A percentile compares a stretch with the other conserved stretches of the same genome.
phyloP scores from a whole-genome alignment of 495 filamentous ascomycete species.

The Immersiella caudata region DNA sequence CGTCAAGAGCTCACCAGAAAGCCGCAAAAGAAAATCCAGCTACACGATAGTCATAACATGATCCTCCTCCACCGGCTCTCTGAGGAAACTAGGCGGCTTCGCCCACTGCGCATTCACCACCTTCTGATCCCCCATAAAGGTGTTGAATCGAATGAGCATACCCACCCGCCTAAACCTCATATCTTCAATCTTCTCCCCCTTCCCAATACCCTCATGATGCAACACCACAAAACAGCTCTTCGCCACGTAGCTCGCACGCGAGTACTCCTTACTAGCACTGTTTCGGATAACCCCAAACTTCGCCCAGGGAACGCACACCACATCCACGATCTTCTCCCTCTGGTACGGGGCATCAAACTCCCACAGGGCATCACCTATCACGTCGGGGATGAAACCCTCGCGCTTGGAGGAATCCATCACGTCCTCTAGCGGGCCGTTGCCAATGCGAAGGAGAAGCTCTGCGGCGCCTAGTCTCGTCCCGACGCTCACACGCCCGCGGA shows the following conservation, averaged over 20 bases:
- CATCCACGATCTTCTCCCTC: neutral
- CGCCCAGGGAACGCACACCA: neutral
- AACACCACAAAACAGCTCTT: too few relatives aligned
- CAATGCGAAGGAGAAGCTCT: neutral
- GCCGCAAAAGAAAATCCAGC: too few relatives aligned
- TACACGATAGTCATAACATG: neutral
- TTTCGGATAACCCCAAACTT: neutral
- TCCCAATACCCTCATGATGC: too few relatives aligned
- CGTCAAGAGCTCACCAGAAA: too few relatives aligned
- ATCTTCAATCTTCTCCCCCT: too few relatives aligned
- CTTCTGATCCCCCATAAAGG: neutral
- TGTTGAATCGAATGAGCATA: too few relatives aligned
- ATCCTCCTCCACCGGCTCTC: neutral
- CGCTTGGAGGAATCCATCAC: neutral
- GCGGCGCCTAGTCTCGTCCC: neutral
- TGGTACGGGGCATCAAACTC: neutral
- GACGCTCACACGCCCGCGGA: neutral
- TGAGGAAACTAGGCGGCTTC: neutral
- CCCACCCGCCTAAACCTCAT: too few relatives aligned
- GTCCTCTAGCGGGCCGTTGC: neutral
- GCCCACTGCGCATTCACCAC: neutral
- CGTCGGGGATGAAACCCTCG: neutral
- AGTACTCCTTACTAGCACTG: too few relatives aligned
- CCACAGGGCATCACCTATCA: neutral
- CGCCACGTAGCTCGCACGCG: too few relatives aligned